Evolutionary conservation across 352 stramenopile genomes (phyloP), one percentile per base, ranked within the genome.

Genomic region (Phytophthora cactorum): DNA sequence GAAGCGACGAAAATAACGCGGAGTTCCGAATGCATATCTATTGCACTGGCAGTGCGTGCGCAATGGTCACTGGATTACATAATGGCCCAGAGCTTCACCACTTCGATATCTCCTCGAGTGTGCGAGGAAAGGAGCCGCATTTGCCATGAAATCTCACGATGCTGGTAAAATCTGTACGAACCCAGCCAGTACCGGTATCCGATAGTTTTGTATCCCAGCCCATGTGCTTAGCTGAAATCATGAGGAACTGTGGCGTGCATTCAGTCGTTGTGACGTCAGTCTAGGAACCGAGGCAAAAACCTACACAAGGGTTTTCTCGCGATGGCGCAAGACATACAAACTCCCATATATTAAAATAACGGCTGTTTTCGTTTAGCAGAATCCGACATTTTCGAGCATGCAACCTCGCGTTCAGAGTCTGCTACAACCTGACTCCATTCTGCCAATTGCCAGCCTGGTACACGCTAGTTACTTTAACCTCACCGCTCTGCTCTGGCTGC

Each of bases 381-480:
- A 31, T 12, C 17, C 28, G 17, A 46, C 59, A 52, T 22, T 43
- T 44, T 29, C 39, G 14, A 63, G 53, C 54, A 71, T 72, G 62
- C 56, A 71, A 68, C 55, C 46, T 72, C 58, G 52, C 36, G 61
- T 59, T 64, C 65, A 60, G 59, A 72, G 44, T 61, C 25, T 22
- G 22, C 22, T 27, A 25, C 62, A 59, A 49, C 41, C 43, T 57
- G 15, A 50, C 36, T 56, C 31, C 52, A 64, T 64, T 68, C 28
- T 45, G 10, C 27, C 15, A 46, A 45, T 60, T 60, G 8, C 27
- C n/a, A 52, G 34, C 25, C 7, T 25, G 39, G 17, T 17, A 22
- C 5, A 41, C 31, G 38, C 55, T 46, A 49, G 38, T 6, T 10
- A 41, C 15, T 47, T 47, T 47, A 47, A 7, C n/a, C 15, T 27